phyloP scores from a whole-genome alignment of 2,329 filamentous ascomycete genomes.

The Diaporthe velutina region DNA sequence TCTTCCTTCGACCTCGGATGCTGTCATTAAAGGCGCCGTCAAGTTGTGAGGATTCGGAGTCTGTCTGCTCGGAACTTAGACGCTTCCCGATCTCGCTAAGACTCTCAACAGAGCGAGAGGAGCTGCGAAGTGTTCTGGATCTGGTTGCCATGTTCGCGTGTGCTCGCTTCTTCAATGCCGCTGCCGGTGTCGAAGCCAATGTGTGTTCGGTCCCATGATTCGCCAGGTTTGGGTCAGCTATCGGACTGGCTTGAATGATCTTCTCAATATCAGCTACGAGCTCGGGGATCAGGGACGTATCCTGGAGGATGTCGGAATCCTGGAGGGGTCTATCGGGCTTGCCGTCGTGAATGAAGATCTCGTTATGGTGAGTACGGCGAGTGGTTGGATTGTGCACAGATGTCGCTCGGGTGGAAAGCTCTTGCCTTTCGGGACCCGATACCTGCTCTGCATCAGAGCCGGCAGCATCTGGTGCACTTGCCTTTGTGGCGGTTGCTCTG shows the following conservation, averaged over 20 bases:
- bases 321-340: not conserved
- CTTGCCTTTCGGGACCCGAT: not conserved
- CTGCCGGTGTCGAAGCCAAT: too few relatives aligned
- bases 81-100: not conserved
- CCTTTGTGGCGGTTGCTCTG: not conserved
- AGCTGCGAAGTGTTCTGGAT: not conserved
- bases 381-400: not conserved
- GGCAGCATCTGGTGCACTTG: too few relatives aligned
- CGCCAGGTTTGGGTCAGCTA: not conserved
- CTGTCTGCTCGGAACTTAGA: not conserved
- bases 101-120: not conserved
- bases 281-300: conserved; percentile 14
- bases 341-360: not conserved
- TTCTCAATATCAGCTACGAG: conserved; percentile 27
- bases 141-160: not conserved
- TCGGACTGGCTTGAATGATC: conserved; percentile 3
- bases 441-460: not conserved
- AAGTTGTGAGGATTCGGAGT: not conserved
- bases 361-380: not conserved
- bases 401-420: not conserved
- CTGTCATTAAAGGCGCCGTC: conserved; percentile 2
- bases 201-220: too few relatives aligned
- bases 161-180: not conserved
- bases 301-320: not conserved
- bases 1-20: not conserved